Percentiles rank a stretch among this genome's conserved stretches.
Conservation (phyloP, 495 filamentous ascomycete species). For the Annulohypoxylon moriforme region DNA sequence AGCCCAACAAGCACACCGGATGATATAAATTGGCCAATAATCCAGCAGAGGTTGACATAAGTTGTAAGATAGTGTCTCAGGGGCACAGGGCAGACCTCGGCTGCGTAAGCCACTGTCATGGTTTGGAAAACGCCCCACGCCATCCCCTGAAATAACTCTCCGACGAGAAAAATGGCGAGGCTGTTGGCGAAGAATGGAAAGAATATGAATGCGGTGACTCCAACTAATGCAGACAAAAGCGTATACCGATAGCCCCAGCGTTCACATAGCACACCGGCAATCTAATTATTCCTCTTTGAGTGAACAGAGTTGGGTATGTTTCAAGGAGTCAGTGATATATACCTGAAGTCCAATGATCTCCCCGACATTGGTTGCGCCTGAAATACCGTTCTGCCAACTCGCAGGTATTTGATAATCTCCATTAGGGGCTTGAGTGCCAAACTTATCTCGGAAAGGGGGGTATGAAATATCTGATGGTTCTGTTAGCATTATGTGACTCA, state of each 20-base stretch:
- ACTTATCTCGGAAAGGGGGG: slow-evolving; percentile 45
- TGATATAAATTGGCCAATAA: slow-evolving; percentile 65
- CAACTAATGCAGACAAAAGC: slow-evolving; percentile 56
- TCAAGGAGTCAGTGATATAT: slow-evolving; percentile 3
- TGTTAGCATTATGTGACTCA: not conserved
- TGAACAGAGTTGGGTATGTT: slow-evolving; percentile 52
- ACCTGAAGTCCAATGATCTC: slow-evolving; percentile 54
- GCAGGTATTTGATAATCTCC: slow-evolving; percentile 49
- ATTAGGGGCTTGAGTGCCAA: slow-evolving; percentile 44
- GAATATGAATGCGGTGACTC: slow-evolving; percentile 63
- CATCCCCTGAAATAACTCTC: slow-evolving; percentile 76
- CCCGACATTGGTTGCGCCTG: slow-evolving; percentile 55
- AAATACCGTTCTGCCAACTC: slow-evolving; percentile 54
- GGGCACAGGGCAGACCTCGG: slow-evolving; percentile 70
- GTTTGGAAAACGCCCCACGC: slow-evolving; percentile 75
- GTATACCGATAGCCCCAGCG: slow-evolving; percentile 49
- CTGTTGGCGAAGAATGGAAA: slow-evolving; percentile 71
- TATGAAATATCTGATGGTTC: slow-evolving; percentile 40
- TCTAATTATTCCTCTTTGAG: slow-evolving; percentile 49
- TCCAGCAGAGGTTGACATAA: slow-evolving; percentile 77
- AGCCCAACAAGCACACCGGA: slow-evolving; percentile 61
- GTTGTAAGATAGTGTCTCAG: slow-evolving; percentile 71
- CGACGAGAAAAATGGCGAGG: slow-evolving; percentile 69
- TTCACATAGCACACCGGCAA: slow-evolving; percentile 46
- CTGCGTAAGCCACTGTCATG: slow-evolving; percentile 63